Evolutionary conservation across 1,284 basidiomycete genomes (phyloP).

Genomic region (Tilletia setariae): DNA sequence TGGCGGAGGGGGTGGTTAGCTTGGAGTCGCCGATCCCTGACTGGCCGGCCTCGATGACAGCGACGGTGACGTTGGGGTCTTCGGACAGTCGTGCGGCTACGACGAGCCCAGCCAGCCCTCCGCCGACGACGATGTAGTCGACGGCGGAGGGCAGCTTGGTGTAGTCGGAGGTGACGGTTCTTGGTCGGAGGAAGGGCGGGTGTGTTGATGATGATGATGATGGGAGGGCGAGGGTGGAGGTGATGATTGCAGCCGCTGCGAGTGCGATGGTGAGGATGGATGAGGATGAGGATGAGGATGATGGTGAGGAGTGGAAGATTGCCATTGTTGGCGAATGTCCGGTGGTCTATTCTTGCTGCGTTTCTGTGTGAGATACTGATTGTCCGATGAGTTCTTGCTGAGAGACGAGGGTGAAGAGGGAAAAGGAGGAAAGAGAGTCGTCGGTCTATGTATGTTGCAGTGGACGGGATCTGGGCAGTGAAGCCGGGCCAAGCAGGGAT

Average conservation of each 20-base stretch:
- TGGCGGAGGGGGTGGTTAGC: conserved; percentile 15
- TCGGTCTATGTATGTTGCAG: too few relatives aligned
- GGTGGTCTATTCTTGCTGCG: neutral
- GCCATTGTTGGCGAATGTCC: neutral
- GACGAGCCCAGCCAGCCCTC: conserved; percentile 63
- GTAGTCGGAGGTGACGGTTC: neutral
- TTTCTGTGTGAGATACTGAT: too few relatives aligned
- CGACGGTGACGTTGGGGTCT: conserved; percentile 39
- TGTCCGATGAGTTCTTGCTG: too few relatives aligned
- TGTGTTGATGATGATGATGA: neutral
- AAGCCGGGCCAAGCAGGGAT: too few relatives aligned
- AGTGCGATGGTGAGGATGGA: neutral
- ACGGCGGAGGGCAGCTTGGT: neutral
- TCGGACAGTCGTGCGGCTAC: conserved; percentile 42
- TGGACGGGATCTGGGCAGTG: too few relatives aligned
- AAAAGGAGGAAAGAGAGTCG: too few relatives aligned
- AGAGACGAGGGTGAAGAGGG: too few relatives aligned
- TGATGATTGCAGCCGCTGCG: neutral
- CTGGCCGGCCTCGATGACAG: conserved; percentile 60
- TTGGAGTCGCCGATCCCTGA: conserved; percentile 7
- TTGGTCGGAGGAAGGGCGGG: neutral
- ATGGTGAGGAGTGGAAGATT: too few relatives aligned
- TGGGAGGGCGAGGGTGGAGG: neutral
- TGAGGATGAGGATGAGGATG: neutral
- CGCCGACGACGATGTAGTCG: conserved; percentile 39